These are phyloP conservation scores for Ustilago nuda DNA, from an alignment of 1,284 basidiomycete species.

Conservation along the genomic window DNA sequence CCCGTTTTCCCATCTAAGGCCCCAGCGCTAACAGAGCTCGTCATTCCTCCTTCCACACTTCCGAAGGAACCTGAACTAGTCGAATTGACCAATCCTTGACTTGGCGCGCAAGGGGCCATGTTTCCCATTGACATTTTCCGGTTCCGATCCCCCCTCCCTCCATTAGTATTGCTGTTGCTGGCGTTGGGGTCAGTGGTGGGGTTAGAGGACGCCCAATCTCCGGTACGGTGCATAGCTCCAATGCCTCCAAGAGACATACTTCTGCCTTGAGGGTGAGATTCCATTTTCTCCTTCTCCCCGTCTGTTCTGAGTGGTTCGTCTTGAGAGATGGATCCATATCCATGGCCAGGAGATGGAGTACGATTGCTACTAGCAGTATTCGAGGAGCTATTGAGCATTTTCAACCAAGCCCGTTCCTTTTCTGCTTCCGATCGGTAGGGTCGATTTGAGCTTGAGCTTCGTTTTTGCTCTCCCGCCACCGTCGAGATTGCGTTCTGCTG, in stretches of 20 bases:
- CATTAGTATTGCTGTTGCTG: neutral
- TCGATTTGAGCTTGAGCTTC: constrained; percentile 33
- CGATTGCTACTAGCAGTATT: constrained; percentile 13
- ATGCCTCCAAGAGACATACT: constrained; percentile 43
- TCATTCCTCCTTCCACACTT: constrained; percentile 27
- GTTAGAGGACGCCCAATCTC: constrained; percentile 16
- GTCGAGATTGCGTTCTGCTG: neutral
- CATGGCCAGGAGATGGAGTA: constrained; percentile 17
- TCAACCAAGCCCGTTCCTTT: constrained; percentile 47
- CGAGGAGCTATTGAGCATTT: constrained; percentile 28
- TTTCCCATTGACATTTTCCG: constrained; percentile 36
- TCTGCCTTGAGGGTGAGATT: constrained; percentile 38
- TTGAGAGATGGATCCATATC: constrained; percentile 24
- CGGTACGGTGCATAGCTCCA: constrained; percentile 31
- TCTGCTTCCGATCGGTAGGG: constrained; percentile 45
- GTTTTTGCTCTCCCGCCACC: constrained; percentile 14
- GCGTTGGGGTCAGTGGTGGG: neutral
- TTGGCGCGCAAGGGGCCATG: constrained; percentile 29
- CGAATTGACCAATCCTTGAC: constrained; percentile 21
- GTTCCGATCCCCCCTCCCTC: constrained; percentile 12
- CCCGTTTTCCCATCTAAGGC: constrained; percentile 12
- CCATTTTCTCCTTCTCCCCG: constrained; percentile 7
- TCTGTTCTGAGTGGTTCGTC: constrained; percentile 1
- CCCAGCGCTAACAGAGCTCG: constrained; percentile 16
- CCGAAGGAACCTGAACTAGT: constrained; percentile 22